Percentiles rank a stretch among this genome's conserved stretches.
phyloP scores from a whole-genome alignment of 1,284 basidiomycete genomes.

The Fomitopsis palustris region DNA sequence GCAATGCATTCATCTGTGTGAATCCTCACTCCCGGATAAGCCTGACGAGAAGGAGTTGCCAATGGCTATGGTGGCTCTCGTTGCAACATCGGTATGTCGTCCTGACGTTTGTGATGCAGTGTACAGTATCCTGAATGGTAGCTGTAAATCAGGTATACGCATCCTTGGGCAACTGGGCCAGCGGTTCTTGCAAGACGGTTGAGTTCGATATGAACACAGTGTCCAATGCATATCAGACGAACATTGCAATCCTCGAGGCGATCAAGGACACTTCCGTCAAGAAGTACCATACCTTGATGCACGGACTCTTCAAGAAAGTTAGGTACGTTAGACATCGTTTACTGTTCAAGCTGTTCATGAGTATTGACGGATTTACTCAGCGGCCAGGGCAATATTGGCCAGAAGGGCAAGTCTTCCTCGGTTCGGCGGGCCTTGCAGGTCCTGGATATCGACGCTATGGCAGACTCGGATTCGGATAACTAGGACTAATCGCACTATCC shows the following conservation, averaged over 20 bases:
- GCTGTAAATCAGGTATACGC: background rate
- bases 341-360: background rate
- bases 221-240: background rate
- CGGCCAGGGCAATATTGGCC: background rate
- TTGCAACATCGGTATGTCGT: background rate
- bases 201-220: background rate
- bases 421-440: too few species aligned
- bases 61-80: background rate
- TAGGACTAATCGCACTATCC: too few species aligned
- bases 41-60: conserved; percentile 2
- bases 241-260: background rate
- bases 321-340: background rate
- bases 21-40: background rate
- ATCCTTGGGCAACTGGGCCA: background rate
- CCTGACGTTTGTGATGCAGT: background rate
- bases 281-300: background rate
- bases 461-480: too few species aligned
- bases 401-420: too few species aligned
- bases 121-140: background rate
- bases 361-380: background rate
- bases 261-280: background rate
- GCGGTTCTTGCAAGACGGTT: background rate
- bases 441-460: too few species aligned
- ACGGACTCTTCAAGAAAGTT: background rate
- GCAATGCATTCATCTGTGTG: background rate